Conservation (phyloP, 139 green algal species). For the Edaphochlamys debaryana region DNA sequence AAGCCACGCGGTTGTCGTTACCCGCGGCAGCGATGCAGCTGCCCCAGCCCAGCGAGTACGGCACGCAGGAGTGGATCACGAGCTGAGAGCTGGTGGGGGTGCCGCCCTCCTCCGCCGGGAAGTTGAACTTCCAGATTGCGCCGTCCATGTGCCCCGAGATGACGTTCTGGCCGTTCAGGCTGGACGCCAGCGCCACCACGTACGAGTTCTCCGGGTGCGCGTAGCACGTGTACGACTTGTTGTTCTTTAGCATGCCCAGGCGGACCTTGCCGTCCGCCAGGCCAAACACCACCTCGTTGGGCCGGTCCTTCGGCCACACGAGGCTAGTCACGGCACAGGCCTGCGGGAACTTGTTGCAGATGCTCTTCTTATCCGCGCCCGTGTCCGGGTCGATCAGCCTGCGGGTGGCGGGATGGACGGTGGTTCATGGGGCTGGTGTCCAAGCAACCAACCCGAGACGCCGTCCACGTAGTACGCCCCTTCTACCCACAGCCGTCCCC, state of each 20-base stretch:
- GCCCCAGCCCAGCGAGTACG: conserved; percentile 76
- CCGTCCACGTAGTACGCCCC: no score
- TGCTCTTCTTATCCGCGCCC: conserved; percentile 84
- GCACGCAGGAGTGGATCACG: conserved; percentile 70
- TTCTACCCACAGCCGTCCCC: no score
- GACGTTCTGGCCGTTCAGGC: conserved; percentile 67
- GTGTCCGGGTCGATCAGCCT: conserved; percentile 34
- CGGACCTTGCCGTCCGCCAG: conserved; percentile 80
- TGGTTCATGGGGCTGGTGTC: no score
- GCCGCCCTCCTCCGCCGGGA: conserved; percentile 65
- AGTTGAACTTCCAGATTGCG: conserved; percentile 77
- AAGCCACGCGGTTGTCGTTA: conserved; percentile 77
- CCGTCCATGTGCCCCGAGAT: conserved; percentile 79
- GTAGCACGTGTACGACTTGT: conserved; percentile 84
- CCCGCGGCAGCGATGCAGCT: conserved; percentile 67
- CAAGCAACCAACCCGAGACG: no score
- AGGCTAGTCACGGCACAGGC: conserved; percentile 69
- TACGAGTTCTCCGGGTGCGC: conserved; percentile 71
- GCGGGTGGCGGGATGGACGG: background rate
- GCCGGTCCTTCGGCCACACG: conserved; percentile 67
- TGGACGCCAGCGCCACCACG: conserved; percentile 71
- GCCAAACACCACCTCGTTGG: conserved; percentile 80
- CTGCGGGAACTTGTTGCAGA: conserved; percentile 90
- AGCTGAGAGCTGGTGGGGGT: conserved; percentile 56
- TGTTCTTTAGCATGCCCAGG: conserved; percentile 74